Percentiles rank a stretch among this genome's conserved stretches.
Evolutionary conservation across 2,329 filamentous ascomycete genomes (phyloP).

Genomic region (Arachnomyces sp.): DNA sequence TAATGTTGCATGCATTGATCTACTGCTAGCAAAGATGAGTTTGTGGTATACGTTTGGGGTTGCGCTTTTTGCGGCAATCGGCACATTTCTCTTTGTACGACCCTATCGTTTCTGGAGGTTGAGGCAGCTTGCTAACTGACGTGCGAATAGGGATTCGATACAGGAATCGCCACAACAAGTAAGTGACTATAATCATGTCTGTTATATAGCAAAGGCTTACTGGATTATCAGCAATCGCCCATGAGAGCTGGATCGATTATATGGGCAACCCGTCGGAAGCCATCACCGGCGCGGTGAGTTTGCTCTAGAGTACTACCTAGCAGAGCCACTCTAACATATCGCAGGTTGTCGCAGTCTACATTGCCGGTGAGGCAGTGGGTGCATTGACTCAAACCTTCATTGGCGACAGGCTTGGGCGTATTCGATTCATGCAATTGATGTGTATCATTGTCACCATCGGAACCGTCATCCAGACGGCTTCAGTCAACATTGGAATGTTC

Average conservation of each 20-base stretch:
- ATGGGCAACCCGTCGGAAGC: conserved; percentile 50
- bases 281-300: conserved; percentile 45
- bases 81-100: conserved; percentile 52
- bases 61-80: conserved; percentile 51
- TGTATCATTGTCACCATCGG: conserved; percentile 50
- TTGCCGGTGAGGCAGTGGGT: conserved; percentile 52
- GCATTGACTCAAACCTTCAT: conserved; percentile 47
- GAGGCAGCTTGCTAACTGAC: conserved; percentile 1
- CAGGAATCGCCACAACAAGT: conserved; percentile 54
- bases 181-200: conserved; percentile 14
- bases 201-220: conserved; percentile 3
- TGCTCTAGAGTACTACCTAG: background rate
- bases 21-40: conserved; percentile 23
- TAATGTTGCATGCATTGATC: conserved; percentile 8
- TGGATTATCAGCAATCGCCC: conserved; percentile 44
- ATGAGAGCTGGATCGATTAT: conserved; percentile 53
- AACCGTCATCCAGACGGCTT: conserved; percentile 47
- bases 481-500: conserved; percentile 50
- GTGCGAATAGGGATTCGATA: conserved; percentile 48
- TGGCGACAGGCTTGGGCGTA: conserved; percentile 47
- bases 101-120: background rate
- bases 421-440: conserved; percentile 49
- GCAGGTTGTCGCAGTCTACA: conserved; percentile 51
- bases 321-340: background rate
- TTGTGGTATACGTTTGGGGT: conserved; percentile 44